Conservation (phyloP, 2,329 filamentous ascomycete genomes). For the Hypoxylon sp. region DNA sequence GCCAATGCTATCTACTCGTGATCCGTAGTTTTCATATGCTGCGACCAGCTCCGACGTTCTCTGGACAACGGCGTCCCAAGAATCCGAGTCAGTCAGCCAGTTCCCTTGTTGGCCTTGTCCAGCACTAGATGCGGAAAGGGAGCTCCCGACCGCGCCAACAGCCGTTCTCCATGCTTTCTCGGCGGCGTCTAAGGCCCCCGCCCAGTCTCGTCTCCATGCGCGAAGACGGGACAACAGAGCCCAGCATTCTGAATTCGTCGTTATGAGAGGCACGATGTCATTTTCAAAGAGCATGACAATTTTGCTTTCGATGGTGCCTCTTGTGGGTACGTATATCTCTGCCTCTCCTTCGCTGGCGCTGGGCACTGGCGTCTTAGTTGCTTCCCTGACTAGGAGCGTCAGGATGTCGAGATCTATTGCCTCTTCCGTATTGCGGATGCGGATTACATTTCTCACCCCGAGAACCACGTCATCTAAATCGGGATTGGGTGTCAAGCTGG, state of each 20-base stretch:
- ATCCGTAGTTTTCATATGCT: conserved; percentile 84
- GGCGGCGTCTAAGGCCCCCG: conserved; percentile 82
- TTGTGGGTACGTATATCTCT: conserved; percentile 60
- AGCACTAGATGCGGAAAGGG: conserved; percentile 61
- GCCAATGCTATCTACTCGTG: conserved; percentile 76
- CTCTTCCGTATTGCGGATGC: conserved; percentile 82
- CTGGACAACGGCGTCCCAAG: conserved; percentile 81
- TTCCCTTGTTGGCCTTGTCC: conserved; percentile 48
- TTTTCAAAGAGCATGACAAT: conserved; percentile 82
- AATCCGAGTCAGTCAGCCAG: conserved; percentile 71
- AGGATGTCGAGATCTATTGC: conserved; percentile 83
- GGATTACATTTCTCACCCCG: conserved; percentile 81
- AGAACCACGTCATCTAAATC: conserved; percentile 82
- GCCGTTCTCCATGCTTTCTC: conserved; percentile 92
- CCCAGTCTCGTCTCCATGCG: conserved; percentile 79
- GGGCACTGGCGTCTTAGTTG: conserved; percentile 60
- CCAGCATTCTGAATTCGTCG: conserved; percentile 83
- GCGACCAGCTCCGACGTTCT: conserved; percentile 87
- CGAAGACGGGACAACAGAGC: conserved; percentile 78
- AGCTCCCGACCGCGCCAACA: conserved; percentile 64
- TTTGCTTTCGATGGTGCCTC: conserved; percentile 73
- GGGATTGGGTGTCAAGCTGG: conserved; percentile 78
- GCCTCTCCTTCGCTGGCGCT: conserved; percentile 50
- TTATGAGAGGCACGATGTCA: conserved; percentile 86
- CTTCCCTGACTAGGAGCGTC: conserved; percentile 78